These are phyloP conservation scores for Polysphondylium violaceum DNA, from an alignment of 78 protist genomes.

Conservation along the genomic window DNA sequence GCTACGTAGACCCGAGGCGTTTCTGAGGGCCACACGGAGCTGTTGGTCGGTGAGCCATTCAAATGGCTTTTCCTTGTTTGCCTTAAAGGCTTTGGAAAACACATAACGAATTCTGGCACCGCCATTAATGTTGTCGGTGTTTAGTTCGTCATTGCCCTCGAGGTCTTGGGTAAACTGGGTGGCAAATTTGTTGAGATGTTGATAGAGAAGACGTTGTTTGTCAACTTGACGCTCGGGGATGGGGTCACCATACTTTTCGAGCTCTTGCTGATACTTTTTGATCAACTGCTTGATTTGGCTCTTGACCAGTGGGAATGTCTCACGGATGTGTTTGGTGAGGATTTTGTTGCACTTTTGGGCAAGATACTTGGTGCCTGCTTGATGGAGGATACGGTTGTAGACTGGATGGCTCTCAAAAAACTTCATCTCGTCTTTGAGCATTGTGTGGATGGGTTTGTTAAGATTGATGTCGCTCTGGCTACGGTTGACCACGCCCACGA, in stretches of 20 bases:
- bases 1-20: constrained; percentile 83
- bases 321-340: constrained; percentile 72
- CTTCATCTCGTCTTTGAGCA: constrained; percentile 74
- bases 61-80: constrained; percentile 31
- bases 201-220: constrained; percentile 39
- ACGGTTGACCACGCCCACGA: constrained; percentile 94
- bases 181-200: constrained; percentile 55
- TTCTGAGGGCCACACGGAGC: constrained; percentile 44
- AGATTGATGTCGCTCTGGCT: constrained; percentile 87
- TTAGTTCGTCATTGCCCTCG: constrained; percentile 78
- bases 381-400: constrained; percentile 77
- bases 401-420: constrained; percentile 87
- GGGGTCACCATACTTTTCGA: constrained; percentile 79
- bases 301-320: constrained; percentile 78
- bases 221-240: constrained; percentile 25
- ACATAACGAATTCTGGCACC: constrained; percentile 96
- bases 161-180: constrained; percentile 57
- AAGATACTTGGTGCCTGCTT: constrained; percentile 85
- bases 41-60: constrained; percentile 74
- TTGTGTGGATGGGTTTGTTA: constrained; percentile 32
- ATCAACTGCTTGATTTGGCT: constrained; percentile 60
- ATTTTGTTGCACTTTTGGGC: constrained; percentile 83
- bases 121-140: constrained; percentile 72
- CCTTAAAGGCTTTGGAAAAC: constrained; percentile 87
- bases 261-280: constrained; percentile 70